Conservation (phyloP, 495 filamentous ascomycete genomes). For the Daldinia caldariorum region DNA sequence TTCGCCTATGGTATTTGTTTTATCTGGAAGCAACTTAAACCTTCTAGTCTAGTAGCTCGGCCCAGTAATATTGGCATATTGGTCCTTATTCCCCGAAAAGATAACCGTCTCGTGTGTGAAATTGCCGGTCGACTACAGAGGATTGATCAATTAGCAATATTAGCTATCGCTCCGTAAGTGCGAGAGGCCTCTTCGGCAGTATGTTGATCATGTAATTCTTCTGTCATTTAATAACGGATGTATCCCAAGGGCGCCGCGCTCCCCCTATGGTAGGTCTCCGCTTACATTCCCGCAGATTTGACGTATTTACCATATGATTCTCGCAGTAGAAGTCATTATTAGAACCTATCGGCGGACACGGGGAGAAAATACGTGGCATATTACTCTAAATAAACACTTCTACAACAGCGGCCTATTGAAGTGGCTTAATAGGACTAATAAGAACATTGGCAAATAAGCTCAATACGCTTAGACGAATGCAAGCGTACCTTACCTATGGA, state of each 20-base stretch:
- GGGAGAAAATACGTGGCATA: neutral
- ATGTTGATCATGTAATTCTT: neutral
- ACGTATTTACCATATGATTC: neutral
- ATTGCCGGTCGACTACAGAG: neutral
- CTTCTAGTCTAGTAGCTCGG: neutral
- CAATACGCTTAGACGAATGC: neutral
- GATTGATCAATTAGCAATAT: neutral
- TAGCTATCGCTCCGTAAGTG: neutral
- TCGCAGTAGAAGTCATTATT: neutral
- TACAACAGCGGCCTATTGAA: neutral
- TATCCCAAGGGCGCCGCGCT: neutral
- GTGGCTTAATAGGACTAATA: neutral
- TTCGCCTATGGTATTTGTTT: neutral
- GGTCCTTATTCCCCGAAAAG: neutral
- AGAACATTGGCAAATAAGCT: neutral
- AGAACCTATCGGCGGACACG: neutral
- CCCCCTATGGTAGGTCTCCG: neutral
- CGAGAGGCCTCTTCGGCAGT: neutral
- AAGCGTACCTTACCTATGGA: neutral
- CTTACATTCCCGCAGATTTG: neutral
- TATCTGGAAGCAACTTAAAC: neutral
- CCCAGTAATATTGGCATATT: neutral
- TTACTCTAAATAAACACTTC: neutral
- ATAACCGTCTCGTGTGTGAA: neutral
- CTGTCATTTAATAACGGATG: no score